A percentile compares a stretch with the other conserved stretches of the same genome.
Evolutionary conservation across 371 early-diverging fungal species (phyloP).

Genomic region (Mortierella sp.): DNA sequence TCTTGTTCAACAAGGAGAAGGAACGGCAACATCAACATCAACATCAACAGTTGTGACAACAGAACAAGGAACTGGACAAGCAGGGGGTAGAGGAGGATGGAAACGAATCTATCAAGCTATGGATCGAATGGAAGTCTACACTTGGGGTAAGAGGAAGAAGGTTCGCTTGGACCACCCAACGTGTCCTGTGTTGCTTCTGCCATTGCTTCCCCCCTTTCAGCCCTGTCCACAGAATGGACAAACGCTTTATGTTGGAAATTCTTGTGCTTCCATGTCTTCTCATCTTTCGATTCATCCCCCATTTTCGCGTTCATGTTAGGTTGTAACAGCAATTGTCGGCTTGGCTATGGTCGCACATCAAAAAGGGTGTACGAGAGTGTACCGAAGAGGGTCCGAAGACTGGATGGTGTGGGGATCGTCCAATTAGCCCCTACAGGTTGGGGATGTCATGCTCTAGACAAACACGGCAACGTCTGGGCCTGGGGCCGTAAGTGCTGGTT

Average conservation of each 20-base stretch:
- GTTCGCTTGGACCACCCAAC: no score
- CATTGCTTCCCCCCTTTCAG: no score
- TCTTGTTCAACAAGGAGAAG: no score
- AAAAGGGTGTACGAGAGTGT: conserved; percentile 41
- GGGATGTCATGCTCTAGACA: conserved; percentile 50
- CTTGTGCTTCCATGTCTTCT: no score
- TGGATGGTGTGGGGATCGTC: conserved; percentile 38
- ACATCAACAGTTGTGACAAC: no score
- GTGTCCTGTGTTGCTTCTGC: no score
- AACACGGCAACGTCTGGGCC: conserved; percentile 45
- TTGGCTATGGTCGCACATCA: conserved; percentile 39
- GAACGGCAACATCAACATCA: no score
- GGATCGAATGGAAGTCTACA: conserved; percentile 46
- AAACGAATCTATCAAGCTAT: conserved; percentile 43
- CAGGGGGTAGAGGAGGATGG: conserved; percentile 25
- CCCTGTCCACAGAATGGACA: no score
- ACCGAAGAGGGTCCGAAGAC: conserved; percentile 36
- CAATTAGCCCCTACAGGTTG: conserved; percentile 43
- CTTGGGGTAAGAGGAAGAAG: conserved; percentile 36
- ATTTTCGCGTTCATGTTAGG: not conserved
- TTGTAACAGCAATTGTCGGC: conserved; percentile 17
- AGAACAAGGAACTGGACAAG: no score
- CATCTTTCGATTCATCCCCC: no score
- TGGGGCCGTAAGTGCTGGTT: conserved; percentile 55
- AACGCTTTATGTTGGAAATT: no score